Conservation (phyloP, 352 stramenopile species). For the Blastocystis sp. region DNA sequence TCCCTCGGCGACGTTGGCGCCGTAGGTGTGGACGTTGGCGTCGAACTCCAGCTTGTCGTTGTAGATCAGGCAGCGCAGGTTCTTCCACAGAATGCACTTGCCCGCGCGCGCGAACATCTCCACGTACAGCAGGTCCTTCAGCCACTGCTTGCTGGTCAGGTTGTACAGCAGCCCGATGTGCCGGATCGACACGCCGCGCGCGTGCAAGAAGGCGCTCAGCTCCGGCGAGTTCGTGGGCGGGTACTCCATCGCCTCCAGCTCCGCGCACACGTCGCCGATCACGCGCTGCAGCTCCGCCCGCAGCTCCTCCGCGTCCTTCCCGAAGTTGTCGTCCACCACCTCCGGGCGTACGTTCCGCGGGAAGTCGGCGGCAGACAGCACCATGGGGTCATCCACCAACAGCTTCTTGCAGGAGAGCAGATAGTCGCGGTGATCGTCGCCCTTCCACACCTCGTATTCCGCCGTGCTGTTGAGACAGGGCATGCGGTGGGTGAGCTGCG, state of each 20-base stretch:
- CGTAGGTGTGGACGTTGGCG: background rate
- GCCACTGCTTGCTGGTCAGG: conserved; percentile 16
- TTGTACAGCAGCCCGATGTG: conserved; percentile 42
- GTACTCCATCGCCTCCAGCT: conserved; percentile 41
- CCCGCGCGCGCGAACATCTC: conserved; percentile 51
- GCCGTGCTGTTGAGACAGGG: background rate
- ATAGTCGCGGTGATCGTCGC: conserved; percentile 45
- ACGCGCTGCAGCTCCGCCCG: background rate
- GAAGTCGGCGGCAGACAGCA: background rate
- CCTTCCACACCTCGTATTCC: conserved; percentile 43
- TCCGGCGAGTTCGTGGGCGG: background rate
- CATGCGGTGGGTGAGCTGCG: conserved; percentile 49
- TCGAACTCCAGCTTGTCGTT: conserved; percentile 52
- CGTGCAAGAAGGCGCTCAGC: conserved; percentile 12
- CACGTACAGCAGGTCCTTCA: conserved; percentile 35
- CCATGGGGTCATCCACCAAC: conserved; percentile 7
- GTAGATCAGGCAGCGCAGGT: conserved; percentile 58
- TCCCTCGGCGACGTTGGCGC: background rate
- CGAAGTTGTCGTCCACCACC: background rate
- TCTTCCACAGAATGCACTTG: conserved; percentile 64
- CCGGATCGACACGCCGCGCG: conserved; percentile 8
- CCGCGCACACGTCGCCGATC: background rate
- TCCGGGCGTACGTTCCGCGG: background rate
- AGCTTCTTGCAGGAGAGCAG: conserved; percentile 3
- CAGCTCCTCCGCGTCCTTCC: background rate